Evolutionary conservation across 768 basidiomycete genomes (phyloP).

Genomic region (Inosperma sp.): DNA sequence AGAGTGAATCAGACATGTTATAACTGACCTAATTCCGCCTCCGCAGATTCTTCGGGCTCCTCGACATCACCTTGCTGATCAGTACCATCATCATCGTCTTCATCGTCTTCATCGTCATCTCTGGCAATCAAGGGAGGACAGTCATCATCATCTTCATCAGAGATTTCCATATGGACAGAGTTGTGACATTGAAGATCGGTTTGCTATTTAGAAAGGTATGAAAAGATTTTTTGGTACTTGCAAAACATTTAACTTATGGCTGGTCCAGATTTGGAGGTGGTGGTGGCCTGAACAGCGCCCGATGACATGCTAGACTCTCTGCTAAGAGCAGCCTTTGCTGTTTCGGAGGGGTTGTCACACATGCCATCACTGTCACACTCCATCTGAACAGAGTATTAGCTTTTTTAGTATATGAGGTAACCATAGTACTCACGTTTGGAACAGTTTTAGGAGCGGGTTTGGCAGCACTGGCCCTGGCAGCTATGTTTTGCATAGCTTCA

Average conservation of each 20-base stretch:
- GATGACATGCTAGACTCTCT: no score
- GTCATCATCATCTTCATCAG: constrained; percentile 2
- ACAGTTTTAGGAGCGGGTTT: no score
- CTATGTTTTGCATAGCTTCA: not conserved
- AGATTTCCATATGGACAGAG: constrained; percentile 1
- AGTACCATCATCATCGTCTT: not conserved
- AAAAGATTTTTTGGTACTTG: not conserved
- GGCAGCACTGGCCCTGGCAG: not conserved
- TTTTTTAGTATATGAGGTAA: no score
- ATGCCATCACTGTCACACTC: no score
- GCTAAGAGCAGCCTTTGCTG: no score
- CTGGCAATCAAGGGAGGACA: constrained; percentile 4
- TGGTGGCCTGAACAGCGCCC: no score
- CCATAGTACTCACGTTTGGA: no score
- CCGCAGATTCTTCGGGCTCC: constrained; percentile 1
- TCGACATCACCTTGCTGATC: not conserved
- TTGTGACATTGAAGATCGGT: not conserved
- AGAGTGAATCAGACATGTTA: not conserved
- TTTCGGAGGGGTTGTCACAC: no score
- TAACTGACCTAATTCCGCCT: constrained; percentile 3
- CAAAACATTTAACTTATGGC: not conserved
- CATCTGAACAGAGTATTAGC: no score
- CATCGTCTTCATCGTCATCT: constrained; percentile 2
- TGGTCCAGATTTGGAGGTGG: not conserved
- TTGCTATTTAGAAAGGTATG: constrained; percentile 5